These are phyloP conservation scores for Zymoseptoria ardabiliae DNA, from an alignment of 2,329 filamentous ascomycete genomes.

Conservation along the genomic window DNA sequence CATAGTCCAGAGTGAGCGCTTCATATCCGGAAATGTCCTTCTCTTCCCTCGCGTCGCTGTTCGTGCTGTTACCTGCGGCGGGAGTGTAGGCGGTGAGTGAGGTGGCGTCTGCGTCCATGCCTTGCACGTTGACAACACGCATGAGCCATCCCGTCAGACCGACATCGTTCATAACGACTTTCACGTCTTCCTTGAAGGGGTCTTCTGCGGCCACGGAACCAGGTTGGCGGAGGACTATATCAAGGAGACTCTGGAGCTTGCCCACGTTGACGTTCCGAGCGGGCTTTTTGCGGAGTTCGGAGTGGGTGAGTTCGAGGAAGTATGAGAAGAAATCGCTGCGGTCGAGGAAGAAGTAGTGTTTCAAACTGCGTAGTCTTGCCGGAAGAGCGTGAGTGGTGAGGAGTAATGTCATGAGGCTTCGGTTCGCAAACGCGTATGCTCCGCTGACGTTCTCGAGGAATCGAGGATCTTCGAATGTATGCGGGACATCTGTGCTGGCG, in stretches of 20 bases:
- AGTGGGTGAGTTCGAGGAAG: constrained; percentile 84
- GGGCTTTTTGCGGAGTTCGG: constrained; percentile 75
- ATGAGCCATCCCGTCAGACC: constrained; percentile 90
- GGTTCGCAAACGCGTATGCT: constrained; percentile 92
- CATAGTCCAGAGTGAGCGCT: constrained; percentile 87
- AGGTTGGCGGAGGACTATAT: constrained; percentile 90
- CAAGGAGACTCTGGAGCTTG: constrained; percentile 92
- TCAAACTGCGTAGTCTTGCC: constrained; percentile 77
- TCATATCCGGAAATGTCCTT: constrained; percentile 87
- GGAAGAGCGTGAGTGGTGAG: constrained; percentile 89
- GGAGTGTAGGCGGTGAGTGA: constrained; percentile 58
- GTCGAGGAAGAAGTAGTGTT: constrained; percentile 98
- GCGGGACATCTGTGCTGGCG: constrained; percentile 83
- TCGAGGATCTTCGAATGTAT: constrained; percentile 80
- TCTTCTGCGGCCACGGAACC: constrained; percentile 90
- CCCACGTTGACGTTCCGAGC: constrained; percentile 82
- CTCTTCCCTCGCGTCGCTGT: constrained; percentile 55
- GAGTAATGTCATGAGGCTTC: constrained; percentile 81
- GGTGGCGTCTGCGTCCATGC: constrained; percentile 62
- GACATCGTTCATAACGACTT: constrained; percentile 93
- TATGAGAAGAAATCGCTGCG: constrained; percentile 97
- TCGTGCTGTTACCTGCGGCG: constrained; percentile 48
- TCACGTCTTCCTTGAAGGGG: constrained; percentile 97
- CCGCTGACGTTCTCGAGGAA: constrained; percentile 95
- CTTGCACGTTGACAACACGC: constrained; percentile 92